Evolutionary conservation across 176 grass and related monocot species (phyloP).

Genomic region (Typha latifolia): DNA sequence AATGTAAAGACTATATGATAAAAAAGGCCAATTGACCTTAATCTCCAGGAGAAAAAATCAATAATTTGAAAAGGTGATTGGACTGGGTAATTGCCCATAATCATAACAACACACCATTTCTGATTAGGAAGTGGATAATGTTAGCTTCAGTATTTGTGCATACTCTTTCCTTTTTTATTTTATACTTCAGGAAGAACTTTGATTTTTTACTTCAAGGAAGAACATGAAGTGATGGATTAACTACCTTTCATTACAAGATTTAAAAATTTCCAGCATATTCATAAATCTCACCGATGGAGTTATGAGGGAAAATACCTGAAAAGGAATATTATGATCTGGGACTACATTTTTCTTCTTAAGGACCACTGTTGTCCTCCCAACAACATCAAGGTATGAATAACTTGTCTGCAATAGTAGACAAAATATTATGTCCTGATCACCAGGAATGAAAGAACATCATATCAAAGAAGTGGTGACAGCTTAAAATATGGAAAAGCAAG

Average conservation of each 20-base stretch:
- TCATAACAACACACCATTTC: neutral
- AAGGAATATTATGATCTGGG: conserved; percentile 55
- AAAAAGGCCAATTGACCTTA: no score
- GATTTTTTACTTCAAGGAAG: neutral
- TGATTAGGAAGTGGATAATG: neutral
- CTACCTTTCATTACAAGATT: no score
- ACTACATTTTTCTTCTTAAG: conserved; percentile 63
- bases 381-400: conserved; percentile 67
- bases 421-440: conserved; percentile 2
- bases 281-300: neutral
- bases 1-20: no score
- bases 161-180: neutral
- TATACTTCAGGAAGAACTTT: neutral
- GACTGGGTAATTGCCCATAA: no score
- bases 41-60: no score
- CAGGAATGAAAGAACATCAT: neutral
- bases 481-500: neutral
- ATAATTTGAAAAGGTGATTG: no score
- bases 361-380: conserved; percentile 61
- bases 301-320: conserved; percentile 41
- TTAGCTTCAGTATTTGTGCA: neutral
- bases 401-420: conserved; percentile 39
- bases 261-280: neutral
- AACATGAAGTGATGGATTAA: neutral
- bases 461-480: neutral